Percentiles rank a stretch among this genome's conserved stretches.
Evolutionary conservation across 2,329 filamentous ascomycete species (phyloP).

Genomic region (Balansia obtecta): DNA sequence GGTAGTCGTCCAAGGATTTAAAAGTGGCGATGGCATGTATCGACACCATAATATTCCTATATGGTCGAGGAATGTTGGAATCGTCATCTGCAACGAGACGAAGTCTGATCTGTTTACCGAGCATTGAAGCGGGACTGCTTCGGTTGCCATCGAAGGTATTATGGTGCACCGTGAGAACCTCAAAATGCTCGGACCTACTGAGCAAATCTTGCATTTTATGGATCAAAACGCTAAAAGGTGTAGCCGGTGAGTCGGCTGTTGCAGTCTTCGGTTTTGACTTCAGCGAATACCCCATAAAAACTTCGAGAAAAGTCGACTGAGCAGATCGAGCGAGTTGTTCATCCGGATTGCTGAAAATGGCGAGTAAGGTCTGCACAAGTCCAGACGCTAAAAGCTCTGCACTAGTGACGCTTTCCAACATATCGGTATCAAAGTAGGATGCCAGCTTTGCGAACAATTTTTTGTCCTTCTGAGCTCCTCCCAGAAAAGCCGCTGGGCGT

Average conservation of each 20-base stretch:
- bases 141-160: constrained; percentile 83
- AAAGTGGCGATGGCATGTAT: constrained; percentile 98
- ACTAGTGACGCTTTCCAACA: constrained; percentile 87
- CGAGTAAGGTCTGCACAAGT: constrained; percentile 71
- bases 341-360: constrained; percentile 65
- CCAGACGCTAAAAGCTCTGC: constrained; percentile 86
- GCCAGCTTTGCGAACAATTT: constrained; percentile 65
- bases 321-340: constrained; percentile 51
- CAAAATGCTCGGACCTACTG: constrained; percentile 94
- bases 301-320: constrained; percentile 73
- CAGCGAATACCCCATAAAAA: constrained; percentile 74
- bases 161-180: constrained; percentile 90
- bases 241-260: constrained; percentile 56
- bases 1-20: constrained; percentile 90
- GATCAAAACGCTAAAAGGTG: constrained; percentile 80
- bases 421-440: constrained; percentile 76
- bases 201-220: constrained; percentile 92
- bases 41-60: constrained; percentile 92
- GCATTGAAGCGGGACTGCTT: constrained; percentile 86
- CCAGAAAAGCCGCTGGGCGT: constrained; percentile 32
- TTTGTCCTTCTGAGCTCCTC: constrained; percentile 33
- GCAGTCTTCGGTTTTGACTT: constrained; percentile 53
- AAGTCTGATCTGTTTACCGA: constrained; percentile 87
- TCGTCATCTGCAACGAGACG: constrained; percentile 82
- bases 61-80: constrained; percentile 76